Conservation (phyloP, 2,329 filamentous ascomycete species). For the Talaromyces sp. region DNA sequence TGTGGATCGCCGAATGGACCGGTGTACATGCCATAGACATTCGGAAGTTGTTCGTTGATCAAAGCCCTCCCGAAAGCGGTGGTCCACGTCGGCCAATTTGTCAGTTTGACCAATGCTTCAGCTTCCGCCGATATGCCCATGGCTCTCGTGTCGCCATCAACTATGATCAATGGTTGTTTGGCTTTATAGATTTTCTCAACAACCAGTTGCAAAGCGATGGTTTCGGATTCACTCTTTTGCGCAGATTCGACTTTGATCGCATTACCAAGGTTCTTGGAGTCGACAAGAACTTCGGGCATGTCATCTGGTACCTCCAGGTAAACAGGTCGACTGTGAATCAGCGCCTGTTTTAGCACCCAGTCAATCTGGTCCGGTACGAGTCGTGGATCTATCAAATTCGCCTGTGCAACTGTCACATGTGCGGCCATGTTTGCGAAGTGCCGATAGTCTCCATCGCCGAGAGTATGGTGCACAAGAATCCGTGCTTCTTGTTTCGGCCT, state of each 20-base stretch:
- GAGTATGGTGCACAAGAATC: constrained; percentile 24
- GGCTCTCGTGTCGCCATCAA: constrained; percentile 48
- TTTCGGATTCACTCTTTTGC: background rate
- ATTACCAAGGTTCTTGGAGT: background rate
- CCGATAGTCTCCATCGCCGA: constrained; percentile 21
- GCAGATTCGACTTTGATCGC: constrained; percentile 15
- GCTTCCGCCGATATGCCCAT: constrained; percentile 41
- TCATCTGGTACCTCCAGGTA: constrained; percentile 10
- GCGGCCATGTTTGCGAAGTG: constrained; percentile 39
- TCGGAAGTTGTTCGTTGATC: constrained; percentile 44
- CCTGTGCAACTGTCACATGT: constrained; percentile 48
- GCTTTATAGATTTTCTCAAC: constrained; percentile 42
- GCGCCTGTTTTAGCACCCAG: constrained; percentile 18
- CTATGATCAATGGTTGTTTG: constrained; percentile 47
- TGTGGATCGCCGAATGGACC: constrained; percentile 44
- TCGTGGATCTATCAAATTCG: constrained; percentile 41
- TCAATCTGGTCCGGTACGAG: constrained; percentile 43
- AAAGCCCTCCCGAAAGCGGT: constrained; percentile 49
- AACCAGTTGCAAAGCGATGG: constrained; percentile 26
- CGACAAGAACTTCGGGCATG: background rate
- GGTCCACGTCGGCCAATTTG: constrained; percentile 46
- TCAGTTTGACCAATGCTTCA: constrained; percentile 40
- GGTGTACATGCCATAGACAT: constrained; percentile 48
- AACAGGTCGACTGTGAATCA: constrained; percentile 17
- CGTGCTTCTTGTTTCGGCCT: constrained; percentile 17